These are phyloP conservation scores for Bretschneidera sinensis DNA, from an alignment of 345 rosid species.

Conservation along the genomic window DNA sequence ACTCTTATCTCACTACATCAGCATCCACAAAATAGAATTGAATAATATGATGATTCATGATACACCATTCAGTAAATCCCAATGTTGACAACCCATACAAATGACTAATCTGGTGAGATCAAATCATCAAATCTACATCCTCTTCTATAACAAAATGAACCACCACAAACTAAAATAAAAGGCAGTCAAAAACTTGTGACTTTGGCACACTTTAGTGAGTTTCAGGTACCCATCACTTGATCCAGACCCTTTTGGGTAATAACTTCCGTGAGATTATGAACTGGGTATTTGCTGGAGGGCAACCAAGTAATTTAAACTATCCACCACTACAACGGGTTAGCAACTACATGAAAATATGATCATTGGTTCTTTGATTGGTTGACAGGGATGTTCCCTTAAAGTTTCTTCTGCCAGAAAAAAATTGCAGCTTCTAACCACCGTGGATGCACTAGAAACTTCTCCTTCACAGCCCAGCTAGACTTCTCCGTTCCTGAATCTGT, in stretches of 20 bases:
- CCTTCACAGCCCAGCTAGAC: conserved; percentile 25
- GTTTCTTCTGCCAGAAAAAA: conserved; percentile 31
- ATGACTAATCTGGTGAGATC: too few relatives aligned
- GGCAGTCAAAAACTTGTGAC: background rate
- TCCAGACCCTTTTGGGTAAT: background rate
- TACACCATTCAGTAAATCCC: too few relatives aligned
- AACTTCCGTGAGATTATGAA: background rate
- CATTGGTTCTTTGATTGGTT: conserved; percentile 13
- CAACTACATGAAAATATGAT: background rate
- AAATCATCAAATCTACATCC: background rate
- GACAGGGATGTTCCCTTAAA: conserved; percentile 31
- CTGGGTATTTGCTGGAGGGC: background rate
- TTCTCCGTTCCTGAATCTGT: conserved; percentile 28
- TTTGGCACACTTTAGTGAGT: too few relatives aligned
- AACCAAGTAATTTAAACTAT: background rate
- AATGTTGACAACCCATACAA: too few relatives aligned
- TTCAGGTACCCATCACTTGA: background rate
- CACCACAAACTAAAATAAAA: background rate
- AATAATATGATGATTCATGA: too few relatives aligned
- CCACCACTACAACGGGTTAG: background rate
- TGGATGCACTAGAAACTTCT: conserved; percentile 29
- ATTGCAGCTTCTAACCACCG: conserved; percentile 34
- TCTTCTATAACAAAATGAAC: background rate
- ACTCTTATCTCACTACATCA: background rate
- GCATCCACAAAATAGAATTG: background rate